Evolutionary conservation across 164 flowering plant genomes (phyloP).

Genomic region (Vitis rotundifolia): DNA sequence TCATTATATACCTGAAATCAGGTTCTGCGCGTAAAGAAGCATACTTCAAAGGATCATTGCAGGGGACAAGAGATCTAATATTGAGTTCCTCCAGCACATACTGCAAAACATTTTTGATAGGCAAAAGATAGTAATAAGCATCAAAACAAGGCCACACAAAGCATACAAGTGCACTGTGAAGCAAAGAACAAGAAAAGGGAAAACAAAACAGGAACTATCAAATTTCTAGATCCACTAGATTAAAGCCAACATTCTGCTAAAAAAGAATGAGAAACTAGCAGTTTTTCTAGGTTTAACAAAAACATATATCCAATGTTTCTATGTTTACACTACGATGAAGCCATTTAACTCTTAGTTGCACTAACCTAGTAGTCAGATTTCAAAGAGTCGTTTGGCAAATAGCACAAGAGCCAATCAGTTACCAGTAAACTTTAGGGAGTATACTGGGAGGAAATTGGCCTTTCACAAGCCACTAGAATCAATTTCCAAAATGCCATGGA

Average conservation of each 20-base stretch:
- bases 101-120: conserved; percentile 25
- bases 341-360: too few species aligned
- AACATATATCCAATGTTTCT: too few species aligned
- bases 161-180: too few species aligned
- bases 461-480: neutral
- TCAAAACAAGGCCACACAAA: too few species aligned
- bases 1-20: conserved; percentile 69
- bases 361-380: neutral
- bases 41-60: conserved; percentile 79
- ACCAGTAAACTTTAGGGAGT: neutral
- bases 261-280: too few species aligned
- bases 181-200: too few species aligned
- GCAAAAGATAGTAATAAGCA: too few species aligned
- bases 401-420: neutral
- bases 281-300: too few species aligned
- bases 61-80: conserved; percentile 64
- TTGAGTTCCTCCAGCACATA: conserved; percentile 94
- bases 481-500: neutral
- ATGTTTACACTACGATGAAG: too few species aligned
- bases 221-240: too few species aligned
- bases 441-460: neutral
- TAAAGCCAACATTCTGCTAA: too few species aligned
- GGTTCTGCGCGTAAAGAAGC: conserved; percentile 96
- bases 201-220: too few species aligned
- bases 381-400: neutral